Percentiles rank a stretch among this genome's conserved stretches.
These are phyloP conservation scores for Xanthoconium separans DNA, from an alignment of 1,284 basidiomycete species.

Conservation along the genomic window DNA sequence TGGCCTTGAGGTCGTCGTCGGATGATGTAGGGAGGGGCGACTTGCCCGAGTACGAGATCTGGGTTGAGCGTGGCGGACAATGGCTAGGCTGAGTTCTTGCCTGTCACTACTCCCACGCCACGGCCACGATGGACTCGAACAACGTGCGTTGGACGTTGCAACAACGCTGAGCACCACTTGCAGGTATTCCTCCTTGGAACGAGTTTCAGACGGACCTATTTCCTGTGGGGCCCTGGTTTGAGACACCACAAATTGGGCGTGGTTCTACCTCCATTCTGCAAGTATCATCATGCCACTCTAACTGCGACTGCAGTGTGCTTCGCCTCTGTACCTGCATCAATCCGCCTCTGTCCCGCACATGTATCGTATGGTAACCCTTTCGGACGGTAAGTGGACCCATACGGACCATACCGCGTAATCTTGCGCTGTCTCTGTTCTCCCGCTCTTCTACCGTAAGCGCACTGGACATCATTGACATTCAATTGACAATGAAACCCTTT, in stretches of 20 bases:
- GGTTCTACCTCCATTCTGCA: background rate
- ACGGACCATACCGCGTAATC: conserved; percentile 1
- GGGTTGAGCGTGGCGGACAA: conserved; percentile 14
- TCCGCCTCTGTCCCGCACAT: conserved; percentile 2
- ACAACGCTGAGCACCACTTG: background rate
- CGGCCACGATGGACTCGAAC: background rate
- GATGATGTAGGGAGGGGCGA: conserved; percentile 11
- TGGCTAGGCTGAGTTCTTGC: background rate
- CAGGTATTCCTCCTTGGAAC: background rate
- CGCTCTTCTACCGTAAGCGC: conserved; percentile 9
- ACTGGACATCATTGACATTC: background rate
- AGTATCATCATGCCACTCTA: conserved; percentile 6
- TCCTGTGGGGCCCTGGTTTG: background rate
- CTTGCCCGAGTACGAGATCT: conserved; percentile 11
- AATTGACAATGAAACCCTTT: conserved; percentile 1
- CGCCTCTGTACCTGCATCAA: background rate
- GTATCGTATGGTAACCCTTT: conserved; percentile 4
- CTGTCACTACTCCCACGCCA: conserved; percentile 24
- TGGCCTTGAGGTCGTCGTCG: conserved; percentile 12
- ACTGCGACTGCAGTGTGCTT: conserved; percentile 4
- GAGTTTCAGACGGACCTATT: conserved; percentile 5
- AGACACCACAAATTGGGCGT: background rate
- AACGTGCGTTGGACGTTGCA: conserved; percentile 2
- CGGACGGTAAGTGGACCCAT: conserved; percentile 1
- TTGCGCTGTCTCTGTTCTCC: conserved; percentile 5